A percentile compares a stretch with the other conserved stretches of the same genome.
Conservation (phyloP, 306 rosid species). For the Astragalus glycyphyllos region DNA sequence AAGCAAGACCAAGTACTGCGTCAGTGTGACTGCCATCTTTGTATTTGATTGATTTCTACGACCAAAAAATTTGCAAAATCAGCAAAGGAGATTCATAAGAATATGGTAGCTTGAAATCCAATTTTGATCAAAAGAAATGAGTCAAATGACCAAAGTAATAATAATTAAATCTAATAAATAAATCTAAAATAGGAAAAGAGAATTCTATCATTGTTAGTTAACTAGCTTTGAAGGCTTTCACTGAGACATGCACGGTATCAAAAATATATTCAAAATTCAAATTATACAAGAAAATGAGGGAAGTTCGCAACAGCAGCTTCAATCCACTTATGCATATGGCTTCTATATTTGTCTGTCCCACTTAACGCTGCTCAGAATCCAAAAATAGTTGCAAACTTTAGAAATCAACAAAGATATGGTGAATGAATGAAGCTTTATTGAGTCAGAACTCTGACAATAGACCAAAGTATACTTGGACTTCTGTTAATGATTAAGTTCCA, state of each 20-base stretch:
- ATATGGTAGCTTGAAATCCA: background rate
- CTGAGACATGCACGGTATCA: background rate
- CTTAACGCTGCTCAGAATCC: background rate
- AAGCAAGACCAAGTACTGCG: conserved; percentile 93
- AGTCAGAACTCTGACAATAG: background rate
- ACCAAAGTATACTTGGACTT: background rate
- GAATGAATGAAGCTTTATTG: background rate
- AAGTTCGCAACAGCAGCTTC: conserved; percentile 16
- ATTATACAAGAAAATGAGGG: conserved; percentile 9
- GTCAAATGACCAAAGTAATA: background rate
- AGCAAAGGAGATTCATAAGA: conserved; percentile 27
- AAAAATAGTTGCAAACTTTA: conserved; percentile 2
- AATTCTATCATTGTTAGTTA: background rate
- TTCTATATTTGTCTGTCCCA: conserved; percentile 5
- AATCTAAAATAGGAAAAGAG: background rate
- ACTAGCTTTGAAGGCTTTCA: conserved; percentile 1
- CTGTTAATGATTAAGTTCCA: background rate
- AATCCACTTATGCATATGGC: conserved; percentile 1
- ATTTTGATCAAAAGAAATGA: conserved; percentile 23
- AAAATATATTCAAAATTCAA: conserved; percentile 11
- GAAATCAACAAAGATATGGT: conserved; percentile 5
- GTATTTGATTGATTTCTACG: conserved; percentile 66
- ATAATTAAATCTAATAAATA: no score
- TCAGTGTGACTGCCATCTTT: conserved; percentile 86
- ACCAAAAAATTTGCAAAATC: conserved; percentile 42